These are phyloP conservation scores for Sanghuangporus baumii DNA, from an alignment of 1,284 basidiomycete species.

Conservation along the genomic window DNA sequence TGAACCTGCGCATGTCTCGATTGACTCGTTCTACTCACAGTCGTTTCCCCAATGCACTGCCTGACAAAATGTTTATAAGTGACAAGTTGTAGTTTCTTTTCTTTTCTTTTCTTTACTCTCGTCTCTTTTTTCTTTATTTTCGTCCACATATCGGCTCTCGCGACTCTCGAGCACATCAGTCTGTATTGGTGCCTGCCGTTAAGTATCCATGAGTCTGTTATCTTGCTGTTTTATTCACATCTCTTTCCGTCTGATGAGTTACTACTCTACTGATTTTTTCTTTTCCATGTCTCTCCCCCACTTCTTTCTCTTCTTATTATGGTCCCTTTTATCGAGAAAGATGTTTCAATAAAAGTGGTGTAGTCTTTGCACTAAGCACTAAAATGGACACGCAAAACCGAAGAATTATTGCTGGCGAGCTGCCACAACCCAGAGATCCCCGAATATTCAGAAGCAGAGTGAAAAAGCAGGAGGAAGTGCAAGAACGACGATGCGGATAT, in stretches of 20 bases:
- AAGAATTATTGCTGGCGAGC: neutral
- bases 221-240: slow-evolving; percentile 20
- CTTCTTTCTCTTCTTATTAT: neutral
- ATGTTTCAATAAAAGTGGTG: slow-evolving; percentile 14
- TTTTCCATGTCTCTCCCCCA: slow-evolving; percentile 14
- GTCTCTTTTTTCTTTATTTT: slow-evolving; percentile 13
- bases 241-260: slow-evolving; percentile 23
- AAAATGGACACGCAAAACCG: neutral
- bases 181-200: slow-evolving; percentile 23
- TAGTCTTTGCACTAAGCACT: neutral
- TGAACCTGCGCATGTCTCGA: slow-evolving; percentile 20
- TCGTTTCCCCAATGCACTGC: slow-evolving; percentile 17
- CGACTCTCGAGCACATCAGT: slow-evolving; percentile 18
- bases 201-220: slow-evolving; percentile 30
- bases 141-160: slow-evolving; percentile 9
- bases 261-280: neutral
- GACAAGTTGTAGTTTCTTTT: neutral
- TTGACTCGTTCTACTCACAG: slow-evolving; percentile 18
- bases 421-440: neutral
- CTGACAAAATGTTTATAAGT: neutral
- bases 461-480: neutral
- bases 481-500: slow-evolving; percentile 9
- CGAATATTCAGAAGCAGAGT: neutral
- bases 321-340: slow-evolving; percentile 7
- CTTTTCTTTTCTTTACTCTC: slow-evolving; percentile 18